Conservation (phyloP, 192 early-diverging fungal genomes). For the Podila verticillata region DNA sequence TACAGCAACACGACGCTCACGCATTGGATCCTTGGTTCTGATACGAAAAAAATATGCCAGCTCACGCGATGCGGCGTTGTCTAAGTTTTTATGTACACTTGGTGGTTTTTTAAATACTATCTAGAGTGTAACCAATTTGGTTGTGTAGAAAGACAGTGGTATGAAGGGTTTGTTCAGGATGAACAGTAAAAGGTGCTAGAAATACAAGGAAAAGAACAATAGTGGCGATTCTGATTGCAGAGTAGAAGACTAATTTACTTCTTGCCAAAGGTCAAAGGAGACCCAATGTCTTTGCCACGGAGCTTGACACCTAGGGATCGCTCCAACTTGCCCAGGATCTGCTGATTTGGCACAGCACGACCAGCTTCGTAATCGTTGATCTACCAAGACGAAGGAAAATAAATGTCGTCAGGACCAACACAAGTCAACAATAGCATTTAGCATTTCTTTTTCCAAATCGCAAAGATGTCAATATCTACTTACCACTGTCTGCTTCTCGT, state of each 20-base stretch:
- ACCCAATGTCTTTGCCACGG: conserved; percentile 76
- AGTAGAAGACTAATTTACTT: conserved; percentile 23
- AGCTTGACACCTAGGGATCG: conserved; percentile 86
- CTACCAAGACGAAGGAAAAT: background rate
- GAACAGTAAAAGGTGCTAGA: no score
- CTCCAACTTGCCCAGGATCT: conserved; percentile 88
- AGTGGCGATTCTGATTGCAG: no score
- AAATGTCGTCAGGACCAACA: background rate
- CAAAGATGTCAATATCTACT: conserved; percentile 12
- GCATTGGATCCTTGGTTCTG: no score
- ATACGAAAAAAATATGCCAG: no score
- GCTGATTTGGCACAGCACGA: conserved; percentile 86
- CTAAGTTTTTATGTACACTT: no score
- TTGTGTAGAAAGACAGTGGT: no score
- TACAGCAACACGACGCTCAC: no score
- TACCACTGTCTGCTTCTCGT: conserved; percentile 87
- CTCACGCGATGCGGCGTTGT: no score
- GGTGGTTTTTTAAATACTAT: no score
- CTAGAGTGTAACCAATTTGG: no score
- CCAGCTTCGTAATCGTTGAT: conserved; percentile 91
- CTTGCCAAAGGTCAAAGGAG: conserved; percentile 61
- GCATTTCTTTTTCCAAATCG: conserved; percentile 10
- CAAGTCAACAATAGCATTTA: background rate
- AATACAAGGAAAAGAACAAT: no score
- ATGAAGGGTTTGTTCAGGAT: no score